A percentile compares a stretch with the other conserved stretches of the same genome.
Evolutionary conservation across 257 asterid genomes (phyloP).

Genomic region (Solanum clarkiae): DNA sequence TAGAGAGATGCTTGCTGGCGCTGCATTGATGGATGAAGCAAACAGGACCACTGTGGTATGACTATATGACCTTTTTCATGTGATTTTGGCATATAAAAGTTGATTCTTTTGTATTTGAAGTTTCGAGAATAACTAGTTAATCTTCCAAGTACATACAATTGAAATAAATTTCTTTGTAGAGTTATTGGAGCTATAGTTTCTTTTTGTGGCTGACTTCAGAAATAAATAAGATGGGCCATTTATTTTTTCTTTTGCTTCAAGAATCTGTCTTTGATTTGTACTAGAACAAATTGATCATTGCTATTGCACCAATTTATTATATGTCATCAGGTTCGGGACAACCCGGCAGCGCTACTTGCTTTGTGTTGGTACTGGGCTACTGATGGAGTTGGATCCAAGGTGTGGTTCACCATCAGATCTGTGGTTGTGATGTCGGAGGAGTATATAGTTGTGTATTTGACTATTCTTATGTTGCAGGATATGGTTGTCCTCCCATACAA

Average conservation of each 20-base stretch:
- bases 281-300: not conserved
- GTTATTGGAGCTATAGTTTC: not conserved
- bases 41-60: slow-evolving; percentile 58
- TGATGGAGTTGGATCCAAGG: slow-evolving; percentile 95
- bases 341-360: slow-evolving; percentile 94
- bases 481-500: slow-evolving; percentile 99
- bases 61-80: not conserved
- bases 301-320: not conserved
- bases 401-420: slow-evolving; percentile 16
- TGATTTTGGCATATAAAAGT: not conserved
- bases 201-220: not conserved
- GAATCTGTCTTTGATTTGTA: not conserved
- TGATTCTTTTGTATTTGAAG: not conserved
- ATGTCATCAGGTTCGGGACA: slow-evolving; percentile 53
- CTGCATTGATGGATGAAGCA: slow-evolving; percentile 96
- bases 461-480: slow-evolving; percentile 46
- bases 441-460: not conserved
- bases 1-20: slow-evolving; percentile 92
- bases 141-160: not conserved
- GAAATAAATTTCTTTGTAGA: not conserved
- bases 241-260: not conserved
- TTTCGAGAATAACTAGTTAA: not conserved
- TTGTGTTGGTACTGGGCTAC: slow-evolving; percentile 97
- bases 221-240: not conserved
- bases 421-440: not conserved